Base-by-base conservation (phyloP, 768 basidiomycete genomes). In the Termitomyces sp. region DNA sequence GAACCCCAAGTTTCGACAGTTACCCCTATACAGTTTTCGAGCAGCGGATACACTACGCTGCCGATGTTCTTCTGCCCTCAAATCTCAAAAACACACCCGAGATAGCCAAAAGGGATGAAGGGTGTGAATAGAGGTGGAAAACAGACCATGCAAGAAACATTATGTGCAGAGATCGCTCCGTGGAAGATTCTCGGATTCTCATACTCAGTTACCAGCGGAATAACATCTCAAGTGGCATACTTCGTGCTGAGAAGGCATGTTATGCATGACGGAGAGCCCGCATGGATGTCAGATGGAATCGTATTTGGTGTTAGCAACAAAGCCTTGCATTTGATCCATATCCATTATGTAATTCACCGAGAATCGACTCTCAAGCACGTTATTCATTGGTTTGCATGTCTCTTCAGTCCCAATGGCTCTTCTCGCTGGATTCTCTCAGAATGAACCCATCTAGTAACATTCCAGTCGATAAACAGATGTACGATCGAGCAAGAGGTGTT, bases 401-500 rank as follows among this genome's bases (percentile, higher is more conserved):
- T 46, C 58, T 44, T n/a, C 57, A 55, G 30, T 72, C 81, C 46
- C 91, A 93, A 73, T 93, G 91, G 91, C 66, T 89, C 1, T 91
- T 93, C 66, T 77, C 85, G 45, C 61, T 86, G 45, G 76, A 81
- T 41, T 79, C 85, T 13, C 75, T 93, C 18, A 69, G 76, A 49
- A 71, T 71, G 33, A 86, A 87, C 0, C 90, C 91, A 7, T 84
- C 85, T 18, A 70, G 72, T 22, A 76, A 75, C 12, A 55, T 58
- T 65, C 75, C 86, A n/a, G 67, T 89, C 27, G 79, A 85, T 63
- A 85, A 81, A 62, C 88, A 93, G 68, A 78, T 93, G 22, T 88
- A 88, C 68, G 89, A 91, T 66, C 80, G 93, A 55, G 84, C 88
- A 41, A 80, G 87, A 72, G 92, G 92, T 34, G 81, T 93, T 60